These are phyloP conservation scores for Obelidium mucronatum DNA, from an alignment of 192 early-diverging fungal genomes.

Conservation along the genomic window DNA sequence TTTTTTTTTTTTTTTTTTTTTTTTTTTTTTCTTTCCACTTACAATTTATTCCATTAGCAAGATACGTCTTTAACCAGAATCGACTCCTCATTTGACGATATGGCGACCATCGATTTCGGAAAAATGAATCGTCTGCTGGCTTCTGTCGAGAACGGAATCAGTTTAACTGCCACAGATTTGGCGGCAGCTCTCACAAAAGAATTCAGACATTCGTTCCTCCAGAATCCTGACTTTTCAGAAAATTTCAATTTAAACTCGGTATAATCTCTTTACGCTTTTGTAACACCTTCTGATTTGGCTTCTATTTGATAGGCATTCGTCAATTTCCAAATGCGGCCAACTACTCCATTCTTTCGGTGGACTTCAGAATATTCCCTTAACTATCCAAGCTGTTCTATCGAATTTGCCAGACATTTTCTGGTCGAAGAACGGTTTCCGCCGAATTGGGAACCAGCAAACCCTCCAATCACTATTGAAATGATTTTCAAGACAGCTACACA, in stretches of 20 bases:
- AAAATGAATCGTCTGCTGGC: neutral
- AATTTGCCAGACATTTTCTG: neutral
- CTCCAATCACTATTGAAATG: too few species aligned
- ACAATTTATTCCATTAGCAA: neutral
- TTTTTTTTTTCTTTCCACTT: too few species aligned
- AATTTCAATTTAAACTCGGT: constrained; percentile 2
- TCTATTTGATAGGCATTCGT: neutral
- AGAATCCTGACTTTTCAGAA: neutral
- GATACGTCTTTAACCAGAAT: constrained; percentile 8
- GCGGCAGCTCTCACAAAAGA: neutral
- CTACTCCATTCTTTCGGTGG: neutral
- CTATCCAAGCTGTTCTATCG: neutral
- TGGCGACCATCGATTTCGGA: neutral
- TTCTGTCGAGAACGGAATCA: neutral
- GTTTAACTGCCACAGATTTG: neutral
- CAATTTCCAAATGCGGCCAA: neutral
- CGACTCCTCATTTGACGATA: neutral
- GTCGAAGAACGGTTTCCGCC: neutral
- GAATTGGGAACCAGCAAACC: neutral
- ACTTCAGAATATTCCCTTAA: neutral
- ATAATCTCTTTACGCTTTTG: too few species aligned
- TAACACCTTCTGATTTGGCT: too few species aligned
- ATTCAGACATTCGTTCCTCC: neutral
- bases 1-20: neutral
- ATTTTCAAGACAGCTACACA: too few species aligned